phyloP scores from a whole-genome alignment of 306 rosid species.

The Mimosa pudica region DNA sequence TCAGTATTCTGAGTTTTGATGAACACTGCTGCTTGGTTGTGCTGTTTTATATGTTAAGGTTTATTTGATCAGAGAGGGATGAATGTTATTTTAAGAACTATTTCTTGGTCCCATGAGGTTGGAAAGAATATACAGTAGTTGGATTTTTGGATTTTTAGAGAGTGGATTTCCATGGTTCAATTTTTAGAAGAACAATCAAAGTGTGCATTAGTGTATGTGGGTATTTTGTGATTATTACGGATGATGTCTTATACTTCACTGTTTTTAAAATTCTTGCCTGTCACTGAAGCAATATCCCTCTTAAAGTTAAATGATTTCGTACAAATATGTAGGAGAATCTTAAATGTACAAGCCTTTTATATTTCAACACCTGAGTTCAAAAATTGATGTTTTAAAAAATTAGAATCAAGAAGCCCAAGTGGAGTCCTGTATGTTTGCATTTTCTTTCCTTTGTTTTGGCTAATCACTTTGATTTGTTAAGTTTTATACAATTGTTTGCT shows the following conservation, averaged over 20 bases:
- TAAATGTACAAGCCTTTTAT: neutral
- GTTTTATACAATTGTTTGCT: slow-evolving; percentile 22
- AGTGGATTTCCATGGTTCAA: neutral
- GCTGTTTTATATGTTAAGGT: neutral
- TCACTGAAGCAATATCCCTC: neutral
- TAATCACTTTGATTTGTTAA: slow-evolving; percentile 21
- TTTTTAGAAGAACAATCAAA: neutral
- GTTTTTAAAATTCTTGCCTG: neutral
- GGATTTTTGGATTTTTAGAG: neutral
- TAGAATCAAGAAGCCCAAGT: neutral
- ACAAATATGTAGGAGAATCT: neutral
- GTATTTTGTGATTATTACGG: neutral
- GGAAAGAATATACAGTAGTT: neutral
- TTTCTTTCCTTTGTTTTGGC: slow-evolving; percentile 5
- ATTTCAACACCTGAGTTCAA: neutral
- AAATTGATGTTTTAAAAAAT: slow-evolving; percentile 3
- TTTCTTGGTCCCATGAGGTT: neutral
- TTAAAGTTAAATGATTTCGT: neutral
- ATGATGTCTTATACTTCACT: neutral
- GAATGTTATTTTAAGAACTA: neutral
- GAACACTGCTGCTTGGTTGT: neutral
- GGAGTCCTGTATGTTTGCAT: neutral
- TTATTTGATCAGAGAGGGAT: neutral
- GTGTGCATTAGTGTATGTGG: too few species aligned
- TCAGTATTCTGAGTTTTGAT: neutral